Evolutionary conservation across 805 yeast species (phyloP).

Genomic region (Starmerella bombi): DNA sequence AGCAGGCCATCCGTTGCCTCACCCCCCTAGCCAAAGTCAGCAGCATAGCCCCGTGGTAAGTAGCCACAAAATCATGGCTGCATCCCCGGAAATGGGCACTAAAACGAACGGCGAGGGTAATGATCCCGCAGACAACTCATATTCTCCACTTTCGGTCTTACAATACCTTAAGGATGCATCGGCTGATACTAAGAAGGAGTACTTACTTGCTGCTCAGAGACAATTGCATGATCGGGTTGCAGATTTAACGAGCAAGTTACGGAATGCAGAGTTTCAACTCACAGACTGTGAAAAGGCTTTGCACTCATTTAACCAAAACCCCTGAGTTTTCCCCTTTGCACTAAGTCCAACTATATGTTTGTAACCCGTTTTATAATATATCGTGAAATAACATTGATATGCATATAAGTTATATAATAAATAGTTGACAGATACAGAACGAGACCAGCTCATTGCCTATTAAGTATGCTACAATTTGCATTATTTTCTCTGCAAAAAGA

Average conservation of each 20-base stretch:
- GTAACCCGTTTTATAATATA: no score
- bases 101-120: no score
- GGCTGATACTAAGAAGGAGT: slow-evolving; percentile 25
- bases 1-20: no score
- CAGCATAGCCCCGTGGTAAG: no score
- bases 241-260: slow-evolving; percentile 21
- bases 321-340: no score
- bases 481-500: background rate
- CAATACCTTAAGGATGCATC: slow-evolving; percentile 21
- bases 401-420: background rate
- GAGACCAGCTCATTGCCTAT: background rate
- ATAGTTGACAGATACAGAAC: background rate
- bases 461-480: no score
- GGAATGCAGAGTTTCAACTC: slow-evolving; percentile 22
- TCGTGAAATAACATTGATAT: no score
- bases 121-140: background rate
- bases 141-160: slow-evolving; percentile 22
- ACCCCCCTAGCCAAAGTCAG: no score
- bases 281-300: slow-evolving; percentile 24
- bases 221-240: slow-evolving; percentile 27
- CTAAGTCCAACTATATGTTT: no score
- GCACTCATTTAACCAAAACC: slow-evolving; percentile 5
- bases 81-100: no score
- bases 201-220: slow-evolving; percentile 25
- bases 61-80: no score